phyloP scores from a whole-genome alignment of 148 eudicot genomes.

The Polygonum maritimum region DNA sequence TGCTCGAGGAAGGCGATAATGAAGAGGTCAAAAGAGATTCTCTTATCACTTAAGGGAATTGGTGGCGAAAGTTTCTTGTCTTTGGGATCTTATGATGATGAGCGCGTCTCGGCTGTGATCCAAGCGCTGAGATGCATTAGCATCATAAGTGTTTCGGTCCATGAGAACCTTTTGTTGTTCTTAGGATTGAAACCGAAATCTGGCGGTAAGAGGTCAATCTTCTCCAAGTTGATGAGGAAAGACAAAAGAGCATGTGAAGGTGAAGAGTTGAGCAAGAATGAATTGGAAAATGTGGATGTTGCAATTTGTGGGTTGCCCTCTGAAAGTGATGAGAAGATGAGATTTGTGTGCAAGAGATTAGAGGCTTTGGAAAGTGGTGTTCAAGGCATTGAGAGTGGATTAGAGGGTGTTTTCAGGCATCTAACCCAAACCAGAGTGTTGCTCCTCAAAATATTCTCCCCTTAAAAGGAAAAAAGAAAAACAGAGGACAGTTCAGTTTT shows the following conservation, averaged over 20 bases:
- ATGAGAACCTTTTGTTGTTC: conserved; percentile 23
- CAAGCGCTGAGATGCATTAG: conserved; percentile 30
- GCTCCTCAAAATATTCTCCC: neutral
- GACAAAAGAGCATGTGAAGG: neutral
- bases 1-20: conserved; percentile 28
- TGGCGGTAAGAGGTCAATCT: conserved; percentile 22
- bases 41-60: conserved; percentile 24
- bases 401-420: neutral
- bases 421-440: neutral
- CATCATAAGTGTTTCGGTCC: conserved; percentile 18
- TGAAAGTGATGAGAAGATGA: neutral
- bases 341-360: neutral
- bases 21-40: conserved; percentile 24
- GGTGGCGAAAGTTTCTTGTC: conserved; percentile 20
- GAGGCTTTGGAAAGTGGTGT: neutral
- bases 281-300: conserved; percentile 2
- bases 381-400: conserved; percentile 1
- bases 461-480: neutral
- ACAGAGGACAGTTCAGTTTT: neutral
- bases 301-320: neutral
- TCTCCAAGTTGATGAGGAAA: conserved; percentile 26
- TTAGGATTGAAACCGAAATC: conserved; percentile 18
- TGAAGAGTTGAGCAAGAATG: neutral
- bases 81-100: conserved; percentile 4
- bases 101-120: conserved; percentile 19